Percentiles rank a stretch among this genome's conserved stretches.
Evolutionary conservation across 116 monocot species (phyloP).

Genomic region (Dioscorea cayenensis): DNA sequence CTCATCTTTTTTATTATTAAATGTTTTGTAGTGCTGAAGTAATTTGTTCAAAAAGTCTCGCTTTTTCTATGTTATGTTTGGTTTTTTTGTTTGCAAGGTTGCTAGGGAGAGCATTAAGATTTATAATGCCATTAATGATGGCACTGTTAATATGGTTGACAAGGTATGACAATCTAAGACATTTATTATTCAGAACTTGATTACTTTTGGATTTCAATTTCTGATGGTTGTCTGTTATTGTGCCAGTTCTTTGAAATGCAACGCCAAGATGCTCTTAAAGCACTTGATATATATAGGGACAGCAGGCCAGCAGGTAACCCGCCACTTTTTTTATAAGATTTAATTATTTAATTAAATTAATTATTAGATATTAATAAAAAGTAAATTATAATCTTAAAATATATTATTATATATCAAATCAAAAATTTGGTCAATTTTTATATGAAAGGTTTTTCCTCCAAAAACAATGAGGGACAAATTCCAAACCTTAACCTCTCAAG

Average conservation of each 20-base stretch:
- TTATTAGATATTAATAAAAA: no score
- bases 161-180: slow-evolving; percentile 49
- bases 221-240: slow-evolving; percentile 3
- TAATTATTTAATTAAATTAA: no score
- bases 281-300: slow-evolving; percentile 87
- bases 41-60: not conserved
- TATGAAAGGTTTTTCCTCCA: no score
- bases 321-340: no score
- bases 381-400: no score
- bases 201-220: not conserved
- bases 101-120: slow-evolving; percentile 82
- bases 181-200: not conserved
- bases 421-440: no score
- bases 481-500: no score
- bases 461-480: no score
- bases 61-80: slow-evolving; percentile 6
- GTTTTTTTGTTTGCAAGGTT: slow-evolving; percentile 40
- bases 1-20: not conserved
- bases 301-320: slow-evolving; percentile 78
- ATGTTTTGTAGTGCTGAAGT: not conserved
- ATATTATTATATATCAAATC: no score
- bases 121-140: slow-evolving; percentile 88
- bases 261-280: slow-evolving; percentile 74
- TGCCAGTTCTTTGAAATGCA: slow-evolving; percentile 99
- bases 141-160: slow-evolving; percentile 90